Conservation (phyloP, 495 filamentous ascomycete genomes). For the Cladorrhinum samala region DNA sequence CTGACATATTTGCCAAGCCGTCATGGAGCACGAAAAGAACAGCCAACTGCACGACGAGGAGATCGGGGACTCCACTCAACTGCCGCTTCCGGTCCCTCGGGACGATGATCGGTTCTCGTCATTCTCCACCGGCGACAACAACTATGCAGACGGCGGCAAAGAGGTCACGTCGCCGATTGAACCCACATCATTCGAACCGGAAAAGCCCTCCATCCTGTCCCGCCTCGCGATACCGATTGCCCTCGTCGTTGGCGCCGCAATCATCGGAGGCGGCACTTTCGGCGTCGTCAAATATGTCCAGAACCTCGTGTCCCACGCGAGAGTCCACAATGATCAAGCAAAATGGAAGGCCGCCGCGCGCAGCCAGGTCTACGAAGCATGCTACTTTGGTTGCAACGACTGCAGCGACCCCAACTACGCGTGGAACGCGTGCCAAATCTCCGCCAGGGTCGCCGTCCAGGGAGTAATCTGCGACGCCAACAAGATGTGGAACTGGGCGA, state of each 20-base stretch:
- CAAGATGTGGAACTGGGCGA: conserved; percentile 26
- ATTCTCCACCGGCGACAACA: not conserved
- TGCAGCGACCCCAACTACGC: conserved; percentile 21
- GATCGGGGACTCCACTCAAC: not conserved
- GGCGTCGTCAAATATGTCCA: conserved; percentile 15
- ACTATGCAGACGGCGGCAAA: too few relatives aligned
- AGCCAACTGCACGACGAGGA: too few relatives aligned
- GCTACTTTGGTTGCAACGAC: conserved; percentile 24
- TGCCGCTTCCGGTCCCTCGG: not conserved
- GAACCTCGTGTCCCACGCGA: conserved; percentile 13
- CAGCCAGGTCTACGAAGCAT: conserved; percentile 21
- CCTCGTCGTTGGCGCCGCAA: not conserved
- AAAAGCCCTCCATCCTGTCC: not conserved
- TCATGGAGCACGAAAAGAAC: too few relatives aligned
- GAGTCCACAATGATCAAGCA: conserved; percentile 9
- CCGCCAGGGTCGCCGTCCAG: conserved; percentile 6
- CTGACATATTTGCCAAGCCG: too few relatives aligned
- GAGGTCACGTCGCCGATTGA: too few relatives aligned
- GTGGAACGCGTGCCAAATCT: conserved; percentile 21
- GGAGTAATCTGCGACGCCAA: conserved; percentile 19
- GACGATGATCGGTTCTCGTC: not conserved
- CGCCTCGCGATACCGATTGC: not conserved
- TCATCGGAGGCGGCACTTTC: conserved; percentile 10
- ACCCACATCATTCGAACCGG: too few relatives aligned
- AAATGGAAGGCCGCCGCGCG: conserved; percentile 18